Evolutionary conservation across 495 filamentous ascomycete genomes (phyloP).

Genomic region (Amphirosellinia nigrospora): DNA sequence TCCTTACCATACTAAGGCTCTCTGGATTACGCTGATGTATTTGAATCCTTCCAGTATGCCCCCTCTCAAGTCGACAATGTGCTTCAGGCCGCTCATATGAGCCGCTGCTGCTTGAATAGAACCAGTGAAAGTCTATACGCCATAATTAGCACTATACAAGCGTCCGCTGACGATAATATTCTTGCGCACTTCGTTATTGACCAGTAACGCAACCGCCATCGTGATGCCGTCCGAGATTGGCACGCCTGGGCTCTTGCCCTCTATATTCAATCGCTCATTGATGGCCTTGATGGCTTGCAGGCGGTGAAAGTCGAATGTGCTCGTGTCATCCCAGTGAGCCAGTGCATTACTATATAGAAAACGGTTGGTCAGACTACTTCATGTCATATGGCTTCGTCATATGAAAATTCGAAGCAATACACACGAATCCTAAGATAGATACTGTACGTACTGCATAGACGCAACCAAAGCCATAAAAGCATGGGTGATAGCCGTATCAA

Average conservation of each 20-base stretch:
- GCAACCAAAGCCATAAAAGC: constrained; percentile 42
- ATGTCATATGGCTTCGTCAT: background rate
- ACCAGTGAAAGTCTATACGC: constrained; percentile 35
- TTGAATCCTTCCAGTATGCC: constrained; percentile 40
- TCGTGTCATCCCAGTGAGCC: constrained; percentile 39
- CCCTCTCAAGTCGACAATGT: constrained; percentile 39
- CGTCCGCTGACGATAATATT: background rate
- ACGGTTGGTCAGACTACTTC: constrained; percentile 4
- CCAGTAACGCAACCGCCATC: constrained; percentile 38
- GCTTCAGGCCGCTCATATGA: constrained; percentile 40
- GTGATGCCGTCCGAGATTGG: constrained; percentile 41
- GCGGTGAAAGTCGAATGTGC: constrained; percentile 41
- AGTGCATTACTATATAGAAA: constrained; percentile 32
- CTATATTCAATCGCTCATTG: constrained; percentile 39
- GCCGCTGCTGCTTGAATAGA: constrained; percentile 36
- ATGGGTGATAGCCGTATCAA: constrained; percentile 40
- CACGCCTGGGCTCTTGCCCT: constrained; percentile 36
- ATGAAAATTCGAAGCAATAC: background rate
- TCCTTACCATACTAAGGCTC: constrained; percentile 40
- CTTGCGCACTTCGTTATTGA: constrained; percentile 37
- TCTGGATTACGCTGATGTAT: constrained; percentile 37
- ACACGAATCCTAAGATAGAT: background rate
- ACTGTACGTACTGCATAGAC: constrained; percentile 35
- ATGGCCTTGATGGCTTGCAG: constrained; percentile 41
- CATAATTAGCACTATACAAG: background rate